phyloP scores from a whole-genome alignment of 1,284 basidiomycete genomes.

The Ceratobasidium papillatum region DNA sequence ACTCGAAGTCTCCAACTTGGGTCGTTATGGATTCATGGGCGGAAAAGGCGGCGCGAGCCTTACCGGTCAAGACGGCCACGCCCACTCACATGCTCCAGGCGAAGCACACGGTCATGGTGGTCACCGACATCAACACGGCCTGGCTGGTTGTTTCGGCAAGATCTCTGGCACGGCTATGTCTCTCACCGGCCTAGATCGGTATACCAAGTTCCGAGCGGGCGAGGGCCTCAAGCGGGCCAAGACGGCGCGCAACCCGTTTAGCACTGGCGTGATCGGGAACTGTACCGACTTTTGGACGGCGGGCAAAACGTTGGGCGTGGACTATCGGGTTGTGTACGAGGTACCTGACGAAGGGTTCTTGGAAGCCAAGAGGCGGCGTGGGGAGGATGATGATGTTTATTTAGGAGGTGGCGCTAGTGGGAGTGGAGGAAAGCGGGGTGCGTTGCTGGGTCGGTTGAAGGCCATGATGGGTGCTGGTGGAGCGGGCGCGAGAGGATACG shows the following conservation, averaged over 20 bases:
- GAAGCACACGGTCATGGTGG: conserved; percentile 55
- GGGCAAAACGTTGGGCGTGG: conserved; percentile 84
- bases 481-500: conserved; percentile 60
- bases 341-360: conserved; percentile 83
- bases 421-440: conserved; percentile 23
- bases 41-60: conserved; percentile 77
- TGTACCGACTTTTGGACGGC: conserved; percentile 96
- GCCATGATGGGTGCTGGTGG: conserved; percentile 53
- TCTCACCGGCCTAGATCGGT: conserved; percentile 90
- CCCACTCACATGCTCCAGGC: conserved; percentile 48
- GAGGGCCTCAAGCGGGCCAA: conserved; percentile 74
- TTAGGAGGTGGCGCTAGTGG: conserved; percentile 36
- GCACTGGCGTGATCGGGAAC: conserved; percentile 83
- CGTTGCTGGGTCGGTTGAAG: conserved; percentile 31
- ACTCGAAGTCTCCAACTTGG: conserved; percentile 93
- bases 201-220: conserved; percentile 88
- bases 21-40: conserved; percentile 96
- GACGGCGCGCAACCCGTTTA: conserved; percentile 89
- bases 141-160: conserved; percentile 51
- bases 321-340: conserved; percentile 91
- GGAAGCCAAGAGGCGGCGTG: conserved; percentile 60
- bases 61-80: conserved; percentile 61
- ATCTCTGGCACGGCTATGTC: conserved; percentile 78
- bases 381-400: conserved; percentile 38
- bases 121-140: conserved; percentile 49